Conservation (phyloP, 208 protist species). For the Wallacemonas collosoma region DNA sequence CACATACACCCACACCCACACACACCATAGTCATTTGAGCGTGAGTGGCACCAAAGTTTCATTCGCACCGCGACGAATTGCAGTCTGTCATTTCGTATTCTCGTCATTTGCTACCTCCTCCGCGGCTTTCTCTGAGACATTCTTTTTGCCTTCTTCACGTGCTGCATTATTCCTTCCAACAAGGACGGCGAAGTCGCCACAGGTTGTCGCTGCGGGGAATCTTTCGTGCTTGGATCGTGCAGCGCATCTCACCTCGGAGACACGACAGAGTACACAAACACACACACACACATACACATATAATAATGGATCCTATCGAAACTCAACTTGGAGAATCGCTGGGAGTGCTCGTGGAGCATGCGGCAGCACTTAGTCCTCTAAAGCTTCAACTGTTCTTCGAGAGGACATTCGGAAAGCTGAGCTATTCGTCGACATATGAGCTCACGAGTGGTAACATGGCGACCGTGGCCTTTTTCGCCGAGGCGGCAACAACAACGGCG, state of each 20-base stretch:
- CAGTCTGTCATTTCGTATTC: no score
- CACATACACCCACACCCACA: no score
- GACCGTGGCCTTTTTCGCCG: conserved; percentile 40
- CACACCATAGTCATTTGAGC: no score
- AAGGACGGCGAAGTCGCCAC: no score
- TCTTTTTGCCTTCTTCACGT: no score
- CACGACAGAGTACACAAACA: not conserved
- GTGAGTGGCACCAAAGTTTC: no score
- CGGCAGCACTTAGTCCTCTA: conserved; percentile 18
- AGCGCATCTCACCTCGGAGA: not conserved
- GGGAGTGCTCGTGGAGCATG: conserved; percentile 43
- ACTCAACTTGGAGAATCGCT: conserved; percentile 43
- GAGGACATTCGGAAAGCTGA: conserved; percentile 33
- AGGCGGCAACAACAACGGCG: conserved; percentile 21
- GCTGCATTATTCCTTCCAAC: no score
- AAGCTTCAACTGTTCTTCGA: conserved; percentile 24
- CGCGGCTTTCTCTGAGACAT: no score
- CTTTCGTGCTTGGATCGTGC: no score
- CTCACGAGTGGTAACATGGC: conserved; percentile 34
- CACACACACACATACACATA: conserved; percentile 6
- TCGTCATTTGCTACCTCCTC: no score
- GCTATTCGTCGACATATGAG: conserved; percentile 26
- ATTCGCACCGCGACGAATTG: no score
- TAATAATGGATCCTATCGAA: conserved; percentile 20
- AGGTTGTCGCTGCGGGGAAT: no score